Evolutionary conservation across 2,329 filamentous ascomycete genomes (phyloP).

Genomic region (Stachybotrys chlorohalonatus): DNA sequence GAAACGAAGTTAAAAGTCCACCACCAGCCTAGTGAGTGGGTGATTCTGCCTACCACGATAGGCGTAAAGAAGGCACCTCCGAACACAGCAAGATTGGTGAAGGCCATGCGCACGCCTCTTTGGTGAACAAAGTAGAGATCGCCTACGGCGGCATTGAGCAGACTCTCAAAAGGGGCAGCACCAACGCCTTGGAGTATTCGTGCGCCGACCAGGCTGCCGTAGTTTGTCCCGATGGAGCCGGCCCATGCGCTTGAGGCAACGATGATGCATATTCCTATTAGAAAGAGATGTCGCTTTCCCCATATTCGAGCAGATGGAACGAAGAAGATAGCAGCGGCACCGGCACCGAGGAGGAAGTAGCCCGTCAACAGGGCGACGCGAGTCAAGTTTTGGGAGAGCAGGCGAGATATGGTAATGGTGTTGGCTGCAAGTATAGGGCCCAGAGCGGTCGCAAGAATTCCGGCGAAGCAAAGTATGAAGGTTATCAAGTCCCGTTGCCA

Average conservation of each 20-base stretch:
- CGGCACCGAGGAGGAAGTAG: constrained; percentile 78
- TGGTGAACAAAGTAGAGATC: constrained; percentile 86
- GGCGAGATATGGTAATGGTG: constrained; percentile 65
- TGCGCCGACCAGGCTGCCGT: constrained; percentile 65
- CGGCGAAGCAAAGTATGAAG: constrained; percentile 65
- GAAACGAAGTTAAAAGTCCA: constrained; percentile 87
- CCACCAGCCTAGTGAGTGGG: constrained; percentile 63
- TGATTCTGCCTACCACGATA: constrained; percentile 84
- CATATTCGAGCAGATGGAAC: constrained; percentile 83
- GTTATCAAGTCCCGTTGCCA: constrained; percentile 80
- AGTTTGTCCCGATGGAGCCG: constrained; percentile 57
- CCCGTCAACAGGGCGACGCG: constrained; percentile 75
- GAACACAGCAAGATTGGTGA: constrained; percentile 53
- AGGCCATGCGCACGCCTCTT: constrained; percentile 79
- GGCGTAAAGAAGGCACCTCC: constrained; percentile 60
- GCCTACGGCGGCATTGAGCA: constrained; percentile 82
- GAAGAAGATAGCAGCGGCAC: constrained; percentile 72
- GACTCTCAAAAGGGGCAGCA: constrained; percentile 78
- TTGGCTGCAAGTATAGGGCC: constrained; percentile 84
- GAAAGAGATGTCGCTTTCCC: constrained; percentile 85
- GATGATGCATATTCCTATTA: constrained; percentile 67
- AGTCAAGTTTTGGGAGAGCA: constrained; percentile 60
- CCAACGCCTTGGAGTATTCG: constrained; percentile 81
- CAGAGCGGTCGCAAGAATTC: constrained; percentile 75
- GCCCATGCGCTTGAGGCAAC: constrained; percentile 72